A percentile compares a stretch with the other conserved stretches of the same genome.
These are phyloP conservation scores for Oryza longistaminata DNA, from an alignment of 176 grass and related monocot species.

Conservation along the genomic window DNA sequence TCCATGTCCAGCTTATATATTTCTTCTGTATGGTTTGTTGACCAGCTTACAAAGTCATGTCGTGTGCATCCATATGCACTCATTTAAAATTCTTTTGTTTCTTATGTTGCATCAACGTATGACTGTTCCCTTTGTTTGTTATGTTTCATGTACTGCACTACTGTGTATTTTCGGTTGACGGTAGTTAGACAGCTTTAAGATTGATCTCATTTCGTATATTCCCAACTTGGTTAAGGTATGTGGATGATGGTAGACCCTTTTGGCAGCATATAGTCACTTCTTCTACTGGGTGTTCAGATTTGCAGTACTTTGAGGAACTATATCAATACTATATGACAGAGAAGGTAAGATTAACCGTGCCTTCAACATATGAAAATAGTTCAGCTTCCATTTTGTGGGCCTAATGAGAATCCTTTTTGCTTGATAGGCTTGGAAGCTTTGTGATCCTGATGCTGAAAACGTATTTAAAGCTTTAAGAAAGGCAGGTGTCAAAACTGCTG, in stretches of 20 bases:
- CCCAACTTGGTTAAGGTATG: slow-evolving; percentile 54
- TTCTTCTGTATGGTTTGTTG: too few species aligned
- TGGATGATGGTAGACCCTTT: slow-evolving; percentile 79
- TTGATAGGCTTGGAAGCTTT: slow-evolving; percentile 77
- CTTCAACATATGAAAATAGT: neutral
- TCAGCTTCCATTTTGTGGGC: neutral
- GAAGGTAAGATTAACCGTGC: slow-evolving; percentile 48
- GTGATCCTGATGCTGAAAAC: slow-evolving; percentile 73
- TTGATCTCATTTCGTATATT: slow-evolving; percentile 8
- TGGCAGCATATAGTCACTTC: slow-evolving; percentile 76
- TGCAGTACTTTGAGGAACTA: slow-evolving; percentile 82
- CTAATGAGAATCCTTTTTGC: slow-evolving; percentile 33
- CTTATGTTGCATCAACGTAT: too few species aligned
- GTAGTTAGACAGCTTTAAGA: neutral
- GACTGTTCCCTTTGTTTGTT: too few species aligned
- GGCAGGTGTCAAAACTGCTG: slow-evolving; percentile 71
- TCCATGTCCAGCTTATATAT: too few species aligned
- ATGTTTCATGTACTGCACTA: neutral
- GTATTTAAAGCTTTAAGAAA: slow-evolving; percentile 69
- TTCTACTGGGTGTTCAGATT: slow-evolving; percentile 71
- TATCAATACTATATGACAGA: slow-evolving; percentile 81
- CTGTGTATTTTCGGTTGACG: neutral
- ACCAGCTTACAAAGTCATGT: too few species aligned
- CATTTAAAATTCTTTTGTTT: too few species aligned
- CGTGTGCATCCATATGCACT: too few species aligned